These are phyloP conservation scores for Bolboschoenoplectus hybrid DNA, from an alignment of 202 grass and related monocot species.

Conservation along the genomic window DNA sequence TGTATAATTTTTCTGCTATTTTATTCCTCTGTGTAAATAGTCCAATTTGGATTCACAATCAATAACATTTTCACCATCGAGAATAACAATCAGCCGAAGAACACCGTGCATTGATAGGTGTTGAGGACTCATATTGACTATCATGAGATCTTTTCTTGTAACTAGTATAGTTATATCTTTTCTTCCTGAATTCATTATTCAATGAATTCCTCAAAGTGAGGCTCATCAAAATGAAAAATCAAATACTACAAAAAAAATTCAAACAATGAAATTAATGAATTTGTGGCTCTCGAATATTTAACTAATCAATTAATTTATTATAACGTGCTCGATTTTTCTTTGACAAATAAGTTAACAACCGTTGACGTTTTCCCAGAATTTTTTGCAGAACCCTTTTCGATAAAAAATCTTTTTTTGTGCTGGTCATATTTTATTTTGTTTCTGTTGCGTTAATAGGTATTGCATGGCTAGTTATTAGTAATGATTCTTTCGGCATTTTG, in stretches of 20 bases:
- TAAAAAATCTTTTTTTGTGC: too few relatives aligned
- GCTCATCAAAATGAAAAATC: slow-evolving; percentile 16
- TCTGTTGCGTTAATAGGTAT: neutral
- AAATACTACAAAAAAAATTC: neutral
- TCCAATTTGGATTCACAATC: neutral
- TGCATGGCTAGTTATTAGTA: neutral
- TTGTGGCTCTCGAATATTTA: too few relatives aligned
- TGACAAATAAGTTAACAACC: too few relatives aligned
- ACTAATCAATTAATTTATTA: too few relatives aligned
- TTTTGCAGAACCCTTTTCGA: too few relatives aligned
- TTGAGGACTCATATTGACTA: too few relatives aligned
- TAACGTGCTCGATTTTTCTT: too few relatives aligned
- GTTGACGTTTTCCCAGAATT: too few relatives aligned
- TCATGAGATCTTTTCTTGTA: too few relatives aligned
- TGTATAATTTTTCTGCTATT: neutral
- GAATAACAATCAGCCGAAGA: neutral
- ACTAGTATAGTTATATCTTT: too few relatives aligned
- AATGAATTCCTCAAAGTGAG: slow-evolving; percentile 11
- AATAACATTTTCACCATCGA: slow-evolving; percentile 26
- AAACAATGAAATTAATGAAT: too few relatives aligned
- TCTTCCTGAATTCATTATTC: neutral
- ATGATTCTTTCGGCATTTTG: neutral
- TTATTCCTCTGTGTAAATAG: neutral
- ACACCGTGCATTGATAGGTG: slow-evolving; percentile 13
- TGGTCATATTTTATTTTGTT: neutral